Evolutionary conservation across 192 early-diverging fungal genomes (phyloP), one percentile per base, ranked within the genome.

Genomic region (Pecoramyces ruminantium): DNA sequence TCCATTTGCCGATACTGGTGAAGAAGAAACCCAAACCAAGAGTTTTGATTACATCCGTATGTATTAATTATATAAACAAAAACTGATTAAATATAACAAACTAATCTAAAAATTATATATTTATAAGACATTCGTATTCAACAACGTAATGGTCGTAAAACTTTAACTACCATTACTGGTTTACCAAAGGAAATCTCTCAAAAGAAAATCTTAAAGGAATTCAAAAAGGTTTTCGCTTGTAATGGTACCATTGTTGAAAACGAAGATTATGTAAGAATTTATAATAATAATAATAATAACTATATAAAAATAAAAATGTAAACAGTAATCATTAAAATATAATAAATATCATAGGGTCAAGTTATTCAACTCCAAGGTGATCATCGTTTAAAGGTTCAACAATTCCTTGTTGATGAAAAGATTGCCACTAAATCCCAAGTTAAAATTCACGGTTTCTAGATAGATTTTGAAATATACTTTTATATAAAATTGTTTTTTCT

Each of bases 61-160:
- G 88, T 86, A 80, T 6, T n/a, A n/a, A n/a, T n/a, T n/a, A n/a
- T n/a, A n/a, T n/a, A n/a, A n/a, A n/a, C n/a, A n/a, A n/a, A n/a
- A n/a, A n/a, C n/a, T n/a, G n/a, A n/a, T n/a, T n/a, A n/a, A n/a
- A n/a, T n/a, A n/a, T n/a, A n/a, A n/a, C n/a, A n/a, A n/a, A n/a
- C n/a, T n/a, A n/a, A n/a, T n/a, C n/a, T n/a, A n/a, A n/a, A n/a
- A n/a, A n/a, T n/a, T n/a, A n/a, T n/a, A n/a, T n/a, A n/a, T n/a
- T n/a, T n/a, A n/a, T n/a, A n/a, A 98, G 97, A 99, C 87, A 95
- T 99, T 83, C 96, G 97, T 86, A 94, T 99, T 83, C 96, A 96
- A 87, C 96, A 96, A 86, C 93, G 96, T 83, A 96, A 96, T 86
- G 96, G 96, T 82, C 93, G 95, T 85, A 99, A 99, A 89, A 96